A percentile compares a stretch with the other conserved stretches of the same genome.
Evolutionary conservation across 192 early-diverging fungal genomes (phyloP).

Genomic region (Coemansia biformis): DNA sequence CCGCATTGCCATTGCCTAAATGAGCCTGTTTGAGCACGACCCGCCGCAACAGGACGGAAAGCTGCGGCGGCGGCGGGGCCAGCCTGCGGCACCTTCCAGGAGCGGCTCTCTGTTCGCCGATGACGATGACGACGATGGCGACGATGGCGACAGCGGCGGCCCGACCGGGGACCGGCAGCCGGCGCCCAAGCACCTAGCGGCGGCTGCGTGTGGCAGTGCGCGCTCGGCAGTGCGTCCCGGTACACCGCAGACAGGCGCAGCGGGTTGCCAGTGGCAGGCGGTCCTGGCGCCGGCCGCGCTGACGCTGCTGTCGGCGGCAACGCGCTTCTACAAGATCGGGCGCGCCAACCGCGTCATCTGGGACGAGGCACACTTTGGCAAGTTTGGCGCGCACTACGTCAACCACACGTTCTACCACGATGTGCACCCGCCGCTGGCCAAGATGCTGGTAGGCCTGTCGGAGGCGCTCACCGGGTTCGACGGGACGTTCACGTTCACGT

Average conservation of each 20-base stretch:
- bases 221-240: background rate
- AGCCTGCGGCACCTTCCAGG: background rate
- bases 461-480: conserved; percentile 80
- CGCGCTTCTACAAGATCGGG: conserved; percentile 35
- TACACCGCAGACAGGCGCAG: background rate
- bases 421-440: conserved; percentile 96
- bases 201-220: background rate
- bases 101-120: conserved; percentile 12
- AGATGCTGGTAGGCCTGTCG: conserved; percentile 87
- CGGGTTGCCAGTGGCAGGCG: background rate
- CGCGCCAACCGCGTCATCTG: conserved; percentile 54
- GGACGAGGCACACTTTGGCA: conserved; percentile 65
- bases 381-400: conserved; percentile 93
- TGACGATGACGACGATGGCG: conserved; percentile 9
- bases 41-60: background rate
- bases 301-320: conserved; percentile 23
- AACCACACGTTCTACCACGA: conserved; percentile 94
- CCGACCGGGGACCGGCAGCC: too few relatives aligned
- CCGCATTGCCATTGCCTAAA: background rate
- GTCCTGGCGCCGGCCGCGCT: conserved; percentile 4
- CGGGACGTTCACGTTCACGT: conserved; percentile 80
- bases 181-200: too few relatives aligned
- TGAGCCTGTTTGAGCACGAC: conserved; percentile 11
- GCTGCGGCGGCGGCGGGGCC: background rate
- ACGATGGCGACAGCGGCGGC: background rate